Base-by-base conservation (phyloP, 129 eudicot species). In the Escallonia rubra region DNA sequence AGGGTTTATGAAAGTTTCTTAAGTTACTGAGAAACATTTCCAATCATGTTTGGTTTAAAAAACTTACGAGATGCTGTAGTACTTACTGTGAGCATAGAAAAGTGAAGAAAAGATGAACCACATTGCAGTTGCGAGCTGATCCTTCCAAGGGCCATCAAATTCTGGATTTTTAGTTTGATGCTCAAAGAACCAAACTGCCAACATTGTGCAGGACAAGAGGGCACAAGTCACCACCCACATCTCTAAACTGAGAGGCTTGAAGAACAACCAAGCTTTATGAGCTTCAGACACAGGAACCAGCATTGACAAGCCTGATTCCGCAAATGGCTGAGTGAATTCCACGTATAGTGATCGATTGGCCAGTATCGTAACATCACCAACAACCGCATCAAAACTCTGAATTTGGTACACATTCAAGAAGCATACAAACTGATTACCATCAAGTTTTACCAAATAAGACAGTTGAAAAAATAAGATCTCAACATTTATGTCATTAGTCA, bases 101-200 rank as follows among this genome's bases (percentile, higher is more conserved):
- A 86, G 76, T 47, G 91, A 79, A 12, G 81, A 82, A 70, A 82
- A 86, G 59, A 82, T 86, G 85, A 86, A 86, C 81, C 87, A 82
- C 3, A 86, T 10, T 11, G 87, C 87, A 11, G 80, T 76, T 63
- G 83, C 83, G 51, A 86, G 85, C 59, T 86, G 91, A 61, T 86
- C 85, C 57, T 67, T 82, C 80, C 76, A 64, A 38, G 75, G 61
- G 39, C 85, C 87, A 54, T 78, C 57, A 54, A 86, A 82, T 67
- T 79, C 79, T 56, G 23, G 75, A 64, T 23, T 23, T 23, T 86
- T 86, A 58, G 78, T 74, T 56, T 79, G 82, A 60, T 82, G 88
- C 53, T 86, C 91, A 55, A 86, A 76, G 83, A 74, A 70, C 87
- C 88, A 86, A 15, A 86, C 73, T 40, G 79, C 73, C 46, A 76